Conservation (phyloP, 2,329 filamentous ascomycete species). For the Purpureocillium lavendulum region DNA sequence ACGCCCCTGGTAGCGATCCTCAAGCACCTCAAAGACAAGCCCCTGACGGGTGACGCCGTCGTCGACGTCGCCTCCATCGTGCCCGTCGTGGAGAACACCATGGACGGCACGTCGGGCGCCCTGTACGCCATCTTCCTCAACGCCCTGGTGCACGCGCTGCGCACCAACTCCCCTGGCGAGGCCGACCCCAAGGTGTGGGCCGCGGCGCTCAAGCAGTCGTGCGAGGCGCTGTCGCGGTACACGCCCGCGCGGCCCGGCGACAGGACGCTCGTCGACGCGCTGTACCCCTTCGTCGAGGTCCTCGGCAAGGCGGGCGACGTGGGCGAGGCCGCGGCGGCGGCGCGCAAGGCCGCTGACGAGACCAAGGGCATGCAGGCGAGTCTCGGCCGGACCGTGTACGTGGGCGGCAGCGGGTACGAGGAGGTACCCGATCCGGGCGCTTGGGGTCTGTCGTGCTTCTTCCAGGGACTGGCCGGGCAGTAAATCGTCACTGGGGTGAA, state of each 20-base stretch:
- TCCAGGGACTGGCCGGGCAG: constrained; percentile 61
- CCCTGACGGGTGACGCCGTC: constrained; percentile 42
- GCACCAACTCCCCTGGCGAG: constrained; percentile 29
- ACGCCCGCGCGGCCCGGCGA: constrained; percentile 87
- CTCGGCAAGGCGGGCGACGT: constrained; percentile 59
- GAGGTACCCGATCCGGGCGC: constrained; percentile 58
- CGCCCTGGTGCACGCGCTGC: constrained; percentile 61
- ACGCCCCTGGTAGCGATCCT: constrained; percentile 34
- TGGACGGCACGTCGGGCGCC: constrained; percentile 56
- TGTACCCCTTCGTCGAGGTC: constrained; percentile 77
- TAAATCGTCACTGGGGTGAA: neutral
- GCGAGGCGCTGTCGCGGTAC: constrained; percentile 66
- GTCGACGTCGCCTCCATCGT: constrained; percentile 45
- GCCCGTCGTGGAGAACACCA: constrained; percentile 44
- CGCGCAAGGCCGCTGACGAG: constrained; percentile 65
- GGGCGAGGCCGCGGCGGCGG: constrained; percentile 65
- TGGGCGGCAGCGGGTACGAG: constrained; percentile 35
- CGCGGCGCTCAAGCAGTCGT: constrained; percentile 61
- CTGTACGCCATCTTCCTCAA: constrained; percentile 81
- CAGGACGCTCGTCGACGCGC: constrained; percentile 80
- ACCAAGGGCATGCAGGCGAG: constrained; percentile 92
- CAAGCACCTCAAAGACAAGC: constrained; percentile 34
- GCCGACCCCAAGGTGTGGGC: constrained; percentile 40
- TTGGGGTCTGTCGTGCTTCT: constrained; percentile 68
- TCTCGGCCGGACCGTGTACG: constrained; percentile 51